These are phyloP conservation scores for Penicillium alfredii DNA, from an alignment of 495 filamentous ascomycete genomes.

Conservation along the genomic window DNA sequence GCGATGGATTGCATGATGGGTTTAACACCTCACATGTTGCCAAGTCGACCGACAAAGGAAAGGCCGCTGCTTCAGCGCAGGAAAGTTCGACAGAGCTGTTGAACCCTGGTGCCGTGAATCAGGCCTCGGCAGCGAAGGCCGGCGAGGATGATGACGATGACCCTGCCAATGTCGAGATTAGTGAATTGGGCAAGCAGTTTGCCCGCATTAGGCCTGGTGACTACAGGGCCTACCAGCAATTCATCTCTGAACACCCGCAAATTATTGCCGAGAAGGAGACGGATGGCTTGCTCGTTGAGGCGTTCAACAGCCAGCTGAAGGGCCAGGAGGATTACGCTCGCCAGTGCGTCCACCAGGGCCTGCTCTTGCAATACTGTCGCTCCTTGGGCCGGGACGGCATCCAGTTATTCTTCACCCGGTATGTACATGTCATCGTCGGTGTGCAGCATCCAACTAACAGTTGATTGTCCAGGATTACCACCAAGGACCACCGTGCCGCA, in stretches of 20 bases:
- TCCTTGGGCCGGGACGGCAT: slow-evolving; percentile 84
- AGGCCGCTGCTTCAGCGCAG: slow-evolving; percentile 22
- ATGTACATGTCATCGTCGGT: slow-evolving; percentile 11
- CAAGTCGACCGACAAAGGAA: slow-evolving; percentile 50
- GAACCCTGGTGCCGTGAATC: slow-evolving; percentile 55
- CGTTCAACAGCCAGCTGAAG: slow-evolving; percentile 78
- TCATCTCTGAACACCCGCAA: slow-evolving; percentile 65
- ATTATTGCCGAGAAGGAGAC: slow-evolving; percentile 84
- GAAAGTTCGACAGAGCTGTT: slow-evolving; percentile 63
- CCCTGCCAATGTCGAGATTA: slow-evolving; percentile 68
- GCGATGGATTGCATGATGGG: slow-evolving; percentile 83
- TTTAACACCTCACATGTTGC: slow-evolving; percentile 77
- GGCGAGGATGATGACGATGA: slow-evolving; percentile 58
- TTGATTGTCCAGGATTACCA: slow-evolving; percentile 62
- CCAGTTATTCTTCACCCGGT: slow-evolving; percentile 86
- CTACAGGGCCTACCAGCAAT: slow-evolving; percentile 66
- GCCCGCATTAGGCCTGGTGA: slow-evolving; percentile 69
- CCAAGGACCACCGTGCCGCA: slow-evolving; percentile 82
- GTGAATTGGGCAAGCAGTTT: slow-evolving; percentile 69
- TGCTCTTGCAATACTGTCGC: slow-evolving; percentile 91
- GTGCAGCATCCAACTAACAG: slow-evolving; percentile 11
- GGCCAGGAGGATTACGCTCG: slow-evolving; percentile 69
- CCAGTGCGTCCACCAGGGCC: slow-evolving; percentile 88
- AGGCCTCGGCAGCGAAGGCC: slow-evolving; percentile 48
- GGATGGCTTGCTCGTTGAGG: slow-evolving; percentile 83